Evolutionary conservation across 345 rosid genomes (phyloP), one percentile per base, ranked within the genome.

Genomic region (Hypericum perforatum): DNA sequence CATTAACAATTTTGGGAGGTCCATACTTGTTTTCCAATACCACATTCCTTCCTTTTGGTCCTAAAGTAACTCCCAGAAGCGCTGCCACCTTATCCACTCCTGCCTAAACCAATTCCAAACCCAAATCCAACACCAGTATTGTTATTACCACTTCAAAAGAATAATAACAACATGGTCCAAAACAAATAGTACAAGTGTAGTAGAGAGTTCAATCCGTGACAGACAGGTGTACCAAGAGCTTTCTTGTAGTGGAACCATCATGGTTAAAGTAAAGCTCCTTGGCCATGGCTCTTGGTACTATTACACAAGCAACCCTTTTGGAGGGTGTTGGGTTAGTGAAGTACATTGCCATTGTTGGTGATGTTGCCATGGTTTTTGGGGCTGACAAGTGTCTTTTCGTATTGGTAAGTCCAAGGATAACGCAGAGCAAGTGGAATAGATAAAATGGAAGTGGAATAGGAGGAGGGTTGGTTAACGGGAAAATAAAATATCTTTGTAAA

Each of bases 31-130:
- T 86, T 72, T 74, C 79, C 76, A 90, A 68, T 67, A 90, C 87
- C 40, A 90, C 95, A 65, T 90, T 90, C 66, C 97, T 78, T 56
- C 97, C 97, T 65, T 82, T 86, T 36, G 97, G 97, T 56, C 97
- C 97, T 63, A 90, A 69, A 42, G 97, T 90, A 48, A 86, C 85
- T n/a, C 97, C 95, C 22, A 90, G 64, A 8, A 90, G 77, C 76
- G 76, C 82, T 5, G 95, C 94, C 69, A 90, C 95, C 78, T 77
- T 55, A 67, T 80, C 68, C 62, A 79, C 89, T 12, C 97, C 97
- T 11, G 78, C 83, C 95, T 88, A 73, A 75, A 70, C 40, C 61
- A 61, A 40, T n/a, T 53, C 64, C 32, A 41, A 36, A 43, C 32
- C 39, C 39, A 45, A 16, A 36, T 13, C 48, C 12, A 11, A 9